Conservation (phyloP, 2,329 filamentous ascomycete genomes). For the Pseudogymnoascus sp. region DNA sequence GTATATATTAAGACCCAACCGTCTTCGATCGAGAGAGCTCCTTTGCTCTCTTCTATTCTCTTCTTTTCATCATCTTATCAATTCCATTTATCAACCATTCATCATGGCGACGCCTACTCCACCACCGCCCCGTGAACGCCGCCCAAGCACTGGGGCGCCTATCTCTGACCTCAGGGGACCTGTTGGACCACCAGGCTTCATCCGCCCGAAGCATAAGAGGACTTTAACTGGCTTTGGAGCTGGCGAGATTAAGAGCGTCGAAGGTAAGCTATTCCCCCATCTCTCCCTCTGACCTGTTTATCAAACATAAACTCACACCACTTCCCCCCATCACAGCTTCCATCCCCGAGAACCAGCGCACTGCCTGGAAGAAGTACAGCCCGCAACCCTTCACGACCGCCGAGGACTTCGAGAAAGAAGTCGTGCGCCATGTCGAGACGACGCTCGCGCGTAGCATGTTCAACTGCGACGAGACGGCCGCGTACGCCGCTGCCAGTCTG, state of each 20-base stretch:
- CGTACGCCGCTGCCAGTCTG: slow-evolving; percentile 84
- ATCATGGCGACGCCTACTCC: not conserved
- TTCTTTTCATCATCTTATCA: not conserved
- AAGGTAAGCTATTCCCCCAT: slow-evolving; percentile 51
- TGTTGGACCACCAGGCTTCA: slow-evolving; percentile 77
- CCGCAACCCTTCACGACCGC: slow-evolving; percentile 66
- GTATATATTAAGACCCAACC: slow-evolving; percentile 2
- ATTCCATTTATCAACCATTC: slow-evolving; percentile 8
- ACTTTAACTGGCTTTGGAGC: slow-evolving; percentile 93
- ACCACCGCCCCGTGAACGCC: slow-evolving; percentile 60
- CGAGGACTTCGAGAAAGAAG: slow-evolving; percentile 79
- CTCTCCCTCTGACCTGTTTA: not conserved
- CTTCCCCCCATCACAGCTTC: slow-evolving; percentile 44
- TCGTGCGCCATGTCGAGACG: slow-evolving; percentile 92
- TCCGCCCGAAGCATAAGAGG: slow-evolving; percentile 89
- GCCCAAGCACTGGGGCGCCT: slow-evolving; percentile 73
- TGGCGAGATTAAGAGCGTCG: slow-evolving; percentile 85
- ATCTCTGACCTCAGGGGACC: slow-evolving; percentile 81
- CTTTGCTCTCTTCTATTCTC: not conserved
- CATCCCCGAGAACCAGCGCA: slow-evolving; percentile 83
- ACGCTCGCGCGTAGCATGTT: slow-evolving; percentile 92
- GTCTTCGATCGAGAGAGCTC: not conserved
- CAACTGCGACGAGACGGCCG: slow-evolving; percentile 93
- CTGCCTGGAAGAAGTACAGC: slow-evolving; percentile 63
- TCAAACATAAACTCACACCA: not conserved